Evolutionary conservation across 495 filamentous ascomycete species (phyloP).

Genomic region (Tuber borchii): DNA sequence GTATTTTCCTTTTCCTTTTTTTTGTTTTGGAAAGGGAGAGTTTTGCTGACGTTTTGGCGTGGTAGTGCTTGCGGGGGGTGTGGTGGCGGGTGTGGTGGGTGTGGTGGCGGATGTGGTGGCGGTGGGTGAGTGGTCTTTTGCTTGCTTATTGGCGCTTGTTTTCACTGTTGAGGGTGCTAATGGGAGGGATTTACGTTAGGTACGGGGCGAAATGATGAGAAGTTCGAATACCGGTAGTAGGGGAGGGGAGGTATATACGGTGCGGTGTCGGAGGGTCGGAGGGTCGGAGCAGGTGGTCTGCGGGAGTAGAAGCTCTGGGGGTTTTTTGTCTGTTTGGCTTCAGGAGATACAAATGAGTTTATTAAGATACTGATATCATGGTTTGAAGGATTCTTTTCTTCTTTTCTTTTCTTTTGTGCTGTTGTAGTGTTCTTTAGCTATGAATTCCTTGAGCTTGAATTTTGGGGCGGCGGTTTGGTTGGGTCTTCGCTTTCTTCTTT

Average conservation of each 20-base stretch:
- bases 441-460: background rate
- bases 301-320: background rate
- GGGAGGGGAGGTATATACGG: background rate
- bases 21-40: background rate
- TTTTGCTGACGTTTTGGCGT: background rate
- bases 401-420: background rate
- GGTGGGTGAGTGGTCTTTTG: background rate
- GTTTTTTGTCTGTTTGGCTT: background rate
- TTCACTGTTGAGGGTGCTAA: background rate
- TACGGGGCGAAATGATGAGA: background rate
- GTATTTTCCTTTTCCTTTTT: background rate
- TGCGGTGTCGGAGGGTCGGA: background rate
- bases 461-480: background rate
- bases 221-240: too few relatives aligned
- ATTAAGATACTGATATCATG: background rate
- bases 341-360: background rate
- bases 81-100: background rate
- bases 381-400: background rate
- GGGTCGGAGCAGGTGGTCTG: background rate
- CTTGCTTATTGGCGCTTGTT: background rate
- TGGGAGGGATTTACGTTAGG: background rate
- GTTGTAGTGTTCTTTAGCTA: background rate
- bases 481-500: background rate
- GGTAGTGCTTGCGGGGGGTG: background rate
- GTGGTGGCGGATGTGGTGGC: background rate